Percentiles rank a stretch among this genome's conserved stretches.
phyloP scores from a whole-genome alignment of 129 eudicot genomes.

The Scalesia atractyloides region DNA sequence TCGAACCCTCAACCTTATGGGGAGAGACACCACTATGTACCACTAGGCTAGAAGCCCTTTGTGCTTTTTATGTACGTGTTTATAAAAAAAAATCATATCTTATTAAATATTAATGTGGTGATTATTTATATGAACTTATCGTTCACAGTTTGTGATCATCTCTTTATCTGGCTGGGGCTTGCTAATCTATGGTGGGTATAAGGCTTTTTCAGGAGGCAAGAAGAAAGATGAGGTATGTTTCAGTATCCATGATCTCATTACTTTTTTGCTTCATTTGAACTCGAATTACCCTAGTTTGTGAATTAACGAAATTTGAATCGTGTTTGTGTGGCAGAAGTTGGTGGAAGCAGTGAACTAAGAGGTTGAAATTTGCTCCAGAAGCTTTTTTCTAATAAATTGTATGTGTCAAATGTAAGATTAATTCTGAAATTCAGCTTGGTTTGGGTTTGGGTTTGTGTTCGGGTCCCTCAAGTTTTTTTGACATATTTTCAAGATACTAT shows the following conservation, averaged over 20 bases:
- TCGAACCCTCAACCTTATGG: too few relatives aligned
- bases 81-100: not conserved
- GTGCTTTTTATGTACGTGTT: not conserved
- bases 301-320: constrained; percentile 1
- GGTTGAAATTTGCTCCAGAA: constrained; percentile 15
- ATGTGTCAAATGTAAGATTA: constrained; percentile 8
- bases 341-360: constrained; percentile 45
- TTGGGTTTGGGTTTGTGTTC: not conserved
- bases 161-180: constrained; percentile 88
- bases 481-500: constrained; percentile 7
- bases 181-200: constrained; percentile 60
- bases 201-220: constrained; percentile 70
- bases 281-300: not conserved
- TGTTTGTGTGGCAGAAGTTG: constrained; percentile 42
- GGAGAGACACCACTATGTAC: too few relatives aligned
- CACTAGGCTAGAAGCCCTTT: too few relatives aligned
- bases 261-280: not conserved
- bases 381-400: constrained; percentile 37
- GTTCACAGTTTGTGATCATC: constrained; percentile 48
- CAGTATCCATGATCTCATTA: not conserved
- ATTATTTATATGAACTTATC: not conserved
- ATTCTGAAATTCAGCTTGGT: constrained; percentile 15
- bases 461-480: constrained; percentile 8
- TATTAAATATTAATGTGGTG: not conserved
- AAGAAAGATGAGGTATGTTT: constrained; percentile 53